Percentiles rank a stretch among this genome's conserved stretches.
phyloP scores from a whole-genome alignment of 345 rosid genomes.

The Ricinus communis region DNA sequence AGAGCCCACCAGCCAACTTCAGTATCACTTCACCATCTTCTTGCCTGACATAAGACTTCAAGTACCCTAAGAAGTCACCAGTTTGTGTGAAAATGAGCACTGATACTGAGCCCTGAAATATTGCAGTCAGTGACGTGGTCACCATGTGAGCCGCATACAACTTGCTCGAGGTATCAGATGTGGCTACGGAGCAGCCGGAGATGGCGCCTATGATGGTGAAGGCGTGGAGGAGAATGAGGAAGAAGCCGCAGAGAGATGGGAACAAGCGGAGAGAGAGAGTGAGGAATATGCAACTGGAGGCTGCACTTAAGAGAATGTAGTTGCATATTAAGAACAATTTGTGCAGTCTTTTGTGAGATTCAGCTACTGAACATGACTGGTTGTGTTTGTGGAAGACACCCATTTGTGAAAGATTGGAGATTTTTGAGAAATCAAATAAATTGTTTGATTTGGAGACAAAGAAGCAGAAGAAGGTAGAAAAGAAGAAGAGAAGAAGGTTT shows the following conservation, averaged over 20 bases:
- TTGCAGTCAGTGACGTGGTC: constrained; percentile 73
- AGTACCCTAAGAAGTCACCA: constrained; percentile 51
- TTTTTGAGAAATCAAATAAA: neutral
- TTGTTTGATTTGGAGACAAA: neutral
- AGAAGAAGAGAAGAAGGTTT: neutral
- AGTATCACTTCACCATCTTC: constrained; percentile 76
- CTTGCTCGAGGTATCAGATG: constrained; percentile 39
- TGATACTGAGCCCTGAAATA: constrained; percentile 87
- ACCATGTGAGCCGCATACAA: constrained; percentile 96
- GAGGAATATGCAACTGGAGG: constrained; percentile 46
- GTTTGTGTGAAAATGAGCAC: constrained; percentile 79
- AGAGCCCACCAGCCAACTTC: constrained; percentile 79
- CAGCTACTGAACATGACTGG: constrained; percentile 7
- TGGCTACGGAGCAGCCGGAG: constrained; percentile 69
- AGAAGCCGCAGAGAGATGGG: constrained; percentile 74
- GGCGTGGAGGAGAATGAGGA: constrained; percentile 55
- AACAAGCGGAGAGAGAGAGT: constrained; percentile 40
- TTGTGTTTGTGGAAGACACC: constrained; percentile 21
- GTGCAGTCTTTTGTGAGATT: constrained; percentile 29
- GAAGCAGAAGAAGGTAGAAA: neutral
- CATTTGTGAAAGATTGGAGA: neutral
- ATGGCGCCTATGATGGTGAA: constrained; percentile 65
- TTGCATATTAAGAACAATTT: constrained; percentile 30
- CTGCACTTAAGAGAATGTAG: constrained; percentile 41
- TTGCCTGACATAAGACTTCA: constrained; percentile 83